These are phyloP conservation scores for Vanrija sp. DNA, from an alignment of 1,284 basidiomycete species.

Conservation along the genomic window DNA sequence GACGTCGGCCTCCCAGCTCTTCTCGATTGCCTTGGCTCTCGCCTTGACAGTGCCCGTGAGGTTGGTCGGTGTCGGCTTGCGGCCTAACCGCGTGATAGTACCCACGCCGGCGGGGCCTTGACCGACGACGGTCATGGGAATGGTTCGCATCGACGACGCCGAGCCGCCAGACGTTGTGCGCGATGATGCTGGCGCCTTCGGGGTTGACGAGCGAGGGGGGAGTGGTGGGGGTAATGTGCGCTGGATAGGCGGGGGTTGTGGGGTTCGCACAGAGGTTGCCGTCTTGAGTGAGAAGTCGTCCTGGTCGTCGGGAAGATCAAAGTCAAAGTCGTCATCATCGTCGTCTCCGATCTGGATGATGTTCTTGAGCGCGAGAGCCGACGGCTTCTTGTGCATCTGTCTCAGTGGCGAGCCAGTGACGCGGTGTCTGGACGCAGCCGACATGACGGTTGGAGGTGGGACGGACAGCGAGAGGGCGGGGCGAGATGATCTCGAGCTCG, in stretches of 20 bases:
- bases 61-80: not conserved
- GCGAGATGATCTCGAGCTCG: conserved; percentile 19
- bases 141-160: conserved; percentile 15
- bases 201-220: not conserved
- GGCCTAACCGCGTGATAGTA: conserved; percentile 34
- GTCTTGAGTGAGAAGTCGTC: conserved; percentile 7
- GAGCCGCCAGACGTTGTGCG: conserved; percentile 7
- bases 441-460: not conserved
- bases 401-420: conserved; percentile 26
- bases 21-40: conserved; percentile 22
- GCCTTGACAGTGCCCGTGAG: conserved; percentile 26
- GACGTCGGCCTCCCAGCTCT: conserved; percentile 28
- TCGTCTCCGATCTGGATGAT: conserved; percentile 10
- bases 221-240: not conserved
- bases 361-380: not conserved
- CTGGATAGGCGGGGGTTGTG: no score
- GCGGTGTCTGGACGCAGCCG: not conserved
- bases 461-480: conserved; percentile 7
- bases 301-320: conserved; percentile 14
- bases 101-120: conserved; percentile 35
- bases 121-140: conserved; percentile 29
- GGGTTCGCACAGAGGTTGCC: not conserved
- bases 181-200: not conserved
- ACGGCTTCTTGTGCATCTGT: conserved; percentile 17
- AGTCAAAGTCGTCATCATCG: conserved; percentile 27